phyloP scores from a whole-genome alignment of 371 early-diverging fungal genomes.

The Mucor saturninus region DNA sequence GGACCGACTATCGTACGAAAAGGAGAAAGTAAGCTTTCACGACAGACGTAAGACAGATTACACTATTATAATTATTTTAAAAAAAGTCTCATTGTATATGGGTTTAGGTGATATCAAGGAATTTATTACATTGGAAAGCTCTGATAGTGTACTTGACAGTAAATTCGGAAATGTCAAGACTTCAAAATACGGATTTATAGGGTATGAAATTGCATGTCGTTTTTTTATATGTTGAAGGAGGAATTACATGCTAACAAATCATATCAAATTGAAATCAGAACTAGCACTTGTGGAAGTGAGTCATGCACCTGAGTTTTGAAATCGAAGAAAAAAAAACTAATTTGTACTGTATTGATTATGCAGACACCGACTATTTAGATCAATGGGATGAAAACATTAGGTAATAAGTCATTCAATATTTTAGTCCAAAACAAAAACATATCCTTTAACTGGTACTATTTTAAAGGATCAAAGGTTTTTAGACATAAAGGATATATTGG shows the following conservation, averaged over 20 bases:
- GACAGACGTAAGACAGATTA: too few relatives aligned
- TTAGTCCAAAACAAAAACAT: not conserved
- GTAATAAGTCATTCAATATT: not conserved
- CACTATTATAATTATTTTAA: not conserved
- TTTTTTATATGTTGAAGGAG: not conserved
- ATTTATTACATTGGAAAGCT: constrained; percentile 5
- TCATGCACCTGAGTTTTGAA: too few relatives aligned
- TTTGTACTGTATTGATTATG: not conserved
- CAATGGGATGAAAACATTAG: not conserved
- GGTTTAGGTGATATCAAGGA: constrained; percentile 6
- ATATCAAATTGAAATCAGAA: not conserved
- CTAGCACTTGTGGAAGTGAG: constrained; percentile 19
- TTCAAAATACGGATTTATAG: constrained; percentile 4
- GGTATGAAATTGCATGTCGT: not conserved
- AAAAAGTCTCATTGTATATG: not conserved
- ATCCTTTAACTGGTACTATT: not conserved
- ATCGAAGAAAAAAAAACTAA: not conserved
- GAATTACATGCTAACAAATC: too few relatives aligned
- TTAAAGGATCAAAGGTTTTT: not conserved
- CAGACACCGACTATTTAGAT: not conserved
- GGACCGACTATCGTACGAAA: too few relatives aligned
- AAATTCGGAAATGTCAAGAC: not conserved
- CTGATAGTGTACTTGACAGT: not conserved
- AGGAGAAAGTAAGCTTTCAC: too few relatives aligned
- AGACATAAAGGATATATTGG: too few relatives aligned